Percentiles rank a stretch among this genome's conserved stretches.
phyloP scores from a whole-genome alignment of 768 basidiomycete species.

The Trametes maxima region DNA sequence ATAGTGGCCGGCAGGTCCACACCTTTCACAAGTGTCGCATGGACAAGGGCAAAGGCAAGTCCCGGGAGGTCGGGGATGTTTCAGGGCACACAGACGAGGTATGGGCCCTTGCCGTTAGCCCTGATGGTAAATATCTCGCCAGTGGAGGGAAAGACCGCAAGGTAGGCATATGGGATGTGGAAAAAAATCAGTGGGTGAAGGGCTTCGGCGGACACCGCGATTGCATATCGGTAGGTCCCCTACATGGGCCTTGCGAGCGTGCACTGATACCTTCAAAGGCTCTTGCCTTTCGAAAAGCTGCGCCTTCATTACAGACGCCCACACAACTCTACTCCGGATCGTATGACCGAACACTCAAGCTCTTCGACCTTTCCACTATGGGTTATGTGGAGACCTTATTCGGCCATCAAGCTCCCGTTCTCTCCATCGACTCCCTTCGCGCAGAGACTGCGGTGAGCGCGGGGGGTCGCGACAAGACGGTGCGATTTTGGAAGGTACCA shows the following conservation, averaged over 20 bases:
- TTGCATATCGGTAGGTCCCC: slow-evolving; percentile 58
- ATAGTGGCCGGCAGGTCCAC: slow-evolving; percentile 57
- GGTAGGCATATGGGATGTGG: slow-evolving; percentile 85
- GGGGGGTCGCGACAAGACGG: slow-evolving; percentile 89
- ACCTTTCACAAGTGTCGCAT: slow-evolving; percentile 63
- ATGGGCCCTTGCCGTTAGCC: slow-evolving; percentile 78
- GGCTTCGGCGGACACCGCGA: slow-evolving; percentile 81
- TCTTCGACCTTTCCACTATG: slow-evolving; percentile 81
- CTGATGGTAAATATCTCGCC: slow-evolving; percentile 82
- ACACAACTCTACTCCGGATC: slow-evolving; percentile 72
- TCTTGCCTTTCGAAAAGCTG: slow-evolving; percentile 76
- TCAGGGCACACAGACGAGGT: slow-evolving; percentile 89
- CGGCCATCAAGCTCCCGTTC: slow-evolving; percentile 91
- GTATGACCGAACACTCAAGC: slow-evolving; percentile 86
- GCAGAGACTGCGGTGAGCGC: slow-evolving; percentile 85
- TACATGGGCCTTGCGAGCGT: not conserved
- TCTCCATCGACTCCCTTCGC: slow-evolving; percentile 77
- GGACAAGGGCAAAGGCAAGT: slow-evolving; percentile 48
- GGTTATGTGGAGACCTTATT: slow-evolving; percentile 96
- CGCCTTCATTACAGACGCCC: slow-evolving; percentile 31
- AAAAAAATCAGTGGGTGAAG: slow-evolving; percentile 74
- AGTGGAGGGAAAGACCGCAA: slow-evolving; percentile 85
- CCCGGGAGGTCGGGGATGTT: slow-evolving; percentile 58
- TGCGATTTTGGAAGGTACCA: slow-evolving; percentile 93
- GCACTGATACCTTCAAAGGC: slow-evolving; percentile 42